A percentile compares a stretch with the other conserved stretches of the same genome.
Evolutionary conservation across 2,329 filamentous ascomycete genomes (phyloP).

Genomic region (Helotiales sp.): DNA sequence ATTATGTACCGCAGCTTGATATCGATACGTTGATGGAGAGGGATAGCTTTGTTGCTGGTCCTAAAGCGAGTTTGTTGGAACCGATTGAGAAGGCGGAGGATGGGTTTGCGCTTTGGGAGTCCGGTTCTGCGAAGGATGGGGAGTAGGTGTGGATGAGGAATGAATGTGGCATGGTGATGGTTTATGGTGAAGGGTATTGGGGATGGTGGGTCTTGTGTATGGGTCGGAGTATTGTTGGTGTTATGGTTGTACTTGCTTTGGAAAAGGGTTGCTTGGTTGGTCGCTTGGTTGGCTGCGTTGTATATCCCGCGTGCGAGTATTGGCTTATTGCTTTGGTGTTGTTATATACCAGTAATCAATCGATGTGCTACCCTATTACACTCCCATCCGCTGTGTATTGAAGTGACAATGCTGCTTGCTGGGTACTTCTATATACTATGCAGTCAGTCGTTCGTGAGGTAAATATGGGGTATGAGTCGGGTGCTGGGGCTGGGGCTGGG

Average conservation of each 20-base stretch:
- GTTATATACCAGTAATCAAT: background rate
- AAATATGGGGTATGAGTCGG: too few relatives aligned
- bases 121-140: constrained; percentile 61
- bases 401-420: too few relatives aligned
- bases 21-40: constrained; percentile 40
- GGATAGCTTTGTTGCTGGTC: constrained; percentile 37
- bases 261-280: background rate
- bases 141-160: constrained; percentile 19
- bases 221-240: background rate
- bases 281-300: background rate
- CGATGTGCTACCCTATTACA: too few relatives aligned
- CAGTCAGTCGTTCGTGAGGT: too few relatives aligned
- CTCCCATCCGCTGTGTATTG: too few relatives aligned
- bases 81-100: constrained; percentile 60
- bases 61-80: constrained; percentile 49
- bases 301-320: background rate
- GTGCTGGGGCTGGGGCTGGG: too few relatives aligned
- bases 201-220: too few relatives aligned
- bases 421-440: too few relatives aligned
- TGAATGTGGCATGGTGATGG: background rate
- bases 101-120: constrained; percentile 71
- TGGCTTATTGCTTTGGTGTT: background rate
- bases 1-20: constrained; percentile 23
- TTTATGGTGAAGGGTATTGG: background rate
- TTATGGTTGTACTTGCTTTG: background rate